Evolutionary conservation across 2,329 filamentous ascomycete species (phyloP), one percentile per base, ranked within the genome.

Genomic region (Colletotrichum sp.): DNA sequence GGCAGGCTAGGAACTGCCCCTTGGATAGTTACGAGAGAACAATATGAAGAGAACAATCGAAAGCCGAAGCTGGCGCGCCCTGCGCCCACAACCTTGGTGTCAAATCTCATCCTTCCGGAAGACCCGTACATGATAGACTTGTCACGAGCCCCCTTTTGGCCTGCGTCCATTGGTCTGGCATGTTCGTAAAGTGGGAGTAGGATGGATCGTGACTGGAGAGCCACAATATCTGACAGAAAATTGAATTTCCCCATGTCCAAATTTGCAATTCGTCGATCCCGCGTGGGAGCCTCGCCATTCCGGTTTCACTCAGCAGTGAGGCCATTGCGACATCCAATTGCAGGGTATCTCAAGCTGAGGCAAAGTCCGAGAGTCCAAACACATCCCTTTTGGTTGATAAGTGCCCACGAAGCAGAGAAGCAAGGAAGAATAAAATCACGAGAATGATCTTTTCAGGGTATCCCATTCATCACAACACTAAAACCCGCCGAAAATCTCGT

Each of bases 401-500:
- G 24, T 32, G 8, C 5, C 60, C 6, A 52, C 4, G 10, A 21
- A 52, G n/a, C n/a, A 24, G 43, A 13, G 43, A 52, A 26, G n/a
- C 13, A 43, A 26, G 24, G 15, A 65, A 59, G 63, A 21, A 32
- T 24, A 64, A 21, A 28, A 66, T 55, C 55, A 66, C 26, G 67
- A 63, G 55, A 68, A 57, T 18, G 65, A 48, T 18, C 59, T 69
- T 73, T 60, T 76, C n/a, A 12, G 70, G 70, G 74, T 74, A 76
- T 76, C 64, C 43, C 52, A 67, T 72, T 43, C 70, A 59, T 74
- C 32, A 39, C 64, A 76, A 69, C 74, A 48, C 74, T 76, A 69
- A 73, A 63, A 64, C 34, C 70, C 43, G 48, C 74, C 65, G 43
- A 52, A 48, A 48, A 48, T 36, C 28, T 30, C 34, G 30, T 32